Percentiles rank a stretch among this genome's conserved stretches.
These are phyloP conservation scores for Trichoderma sp. DNA, from an alignment of 2,329 filamentous ascomycete genomes.

Conservation along the genomic window DNA sequence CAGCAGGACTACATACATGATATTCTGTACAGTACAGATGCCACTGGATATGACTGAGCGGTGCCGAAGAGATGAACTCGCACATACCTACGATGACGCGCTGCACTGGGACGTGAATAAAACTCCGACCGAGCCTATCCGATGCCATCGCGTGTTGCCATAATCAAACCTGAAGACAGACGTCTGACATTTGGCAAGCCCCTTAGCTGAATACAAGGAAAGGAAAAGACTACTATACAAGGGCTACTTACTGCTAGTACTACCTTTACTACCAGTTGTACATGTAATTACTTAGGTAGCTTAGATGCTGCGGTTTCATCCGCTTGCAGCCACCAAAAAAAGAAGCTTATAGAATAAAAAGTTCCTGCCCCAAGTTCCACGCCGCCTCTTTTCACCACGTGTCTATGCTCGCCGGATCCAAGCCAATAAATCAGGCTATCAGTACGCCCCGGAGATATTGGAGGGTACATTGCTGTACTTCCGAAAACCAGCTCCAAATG, in stretches of 20 bases:
- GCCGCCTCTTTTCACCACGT: neutral
- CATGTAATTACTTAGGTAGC: constrained; percentile 4
- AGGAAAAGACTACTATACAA: neutral
- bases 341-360: neutral
- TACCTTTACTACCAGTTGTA: neutral
- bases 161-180: constrained; percentile 16
- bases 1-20: neutral
- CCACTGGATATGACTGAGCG: neutral
- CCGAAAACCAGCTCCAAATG: neutral
- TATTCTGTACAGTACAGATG: neutral
- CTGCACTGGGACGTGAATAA: neutral
- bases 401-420: neutral
- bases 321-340: neutral
- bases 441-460: neutral
- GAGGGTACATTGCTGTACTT: neutral
- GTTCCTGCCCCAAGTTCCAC: neutral
- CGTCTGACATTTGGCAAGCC: constrained; percentile 7
- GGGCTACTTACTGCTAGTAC: neutral
- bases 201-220: neutral
- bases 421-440: neutral
- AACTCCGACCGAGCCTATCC: neutral
- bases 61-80: neutral
- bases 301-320: neutral
- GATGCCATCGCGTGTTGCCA: neutral
- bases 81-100: neutral